Evolutionary conservation across 495 filamentous ascomycete genomes (phyloP), one percentile per base, ranked within the genome.

Genomic region (Delitschia confertaspora): DNA sequence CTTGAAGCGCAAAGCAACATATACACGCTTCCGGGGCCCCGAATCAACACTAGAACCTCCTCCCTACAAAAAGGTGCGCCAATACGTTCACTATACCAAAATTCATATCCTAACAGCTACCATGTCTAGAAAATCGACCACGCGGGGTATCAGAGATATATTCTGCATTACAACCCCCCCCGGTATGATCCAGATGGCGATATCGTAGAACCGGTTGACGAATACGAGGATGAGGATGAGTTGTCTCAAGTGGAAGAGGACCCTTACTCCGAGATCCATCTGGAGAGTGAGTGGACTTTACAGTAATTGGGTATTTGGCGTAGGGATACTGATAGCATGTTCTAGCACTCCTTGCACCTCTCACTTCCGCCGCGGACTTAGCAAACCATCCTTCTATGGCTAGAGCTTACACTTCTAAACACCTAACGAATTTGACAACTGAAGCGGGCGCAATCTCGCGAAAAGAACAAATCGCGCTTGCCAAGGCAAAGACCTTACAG

Each of bases 111-210:
- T 49, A 43, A 53, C 38, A 17, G 17, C 25, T n/a, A 16, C 22
- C 18, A 19, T 30, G 31, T 26, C 49, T 50, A 95, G 88, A 74
- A 74, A 61, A 77, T 93, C 47, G 80, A 88, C 33, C 85, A 93
- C 63, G 83, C 79, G 19, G 89, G 88, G 8, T 86, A 84, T 59
- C 74, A 80, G 8, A 79, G 93, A 54, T 74, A 85, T 40, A 91
- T 95, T 47, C 80, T 96, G 46, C 75, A 76, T 57, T 75, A 70
- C 19, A 94, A 94, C 42, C 78, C 78, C 0, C 64, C 67, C 42
- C 72, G 77, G 49, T 76, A 85, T 53, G 88, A 95, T 60, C 83
- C 85, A 7, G 82, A 95, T 51, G 88, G 88, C 32, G 84, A 88
- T 49, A 82, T 91, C 51, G 66, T 93, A 18, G 80, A 75, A 17